Evolutionary conservation across 2,329 filamentous ascomycete species (phyloP).

Genomic region (Cladophialophora exuberans): DNA sequence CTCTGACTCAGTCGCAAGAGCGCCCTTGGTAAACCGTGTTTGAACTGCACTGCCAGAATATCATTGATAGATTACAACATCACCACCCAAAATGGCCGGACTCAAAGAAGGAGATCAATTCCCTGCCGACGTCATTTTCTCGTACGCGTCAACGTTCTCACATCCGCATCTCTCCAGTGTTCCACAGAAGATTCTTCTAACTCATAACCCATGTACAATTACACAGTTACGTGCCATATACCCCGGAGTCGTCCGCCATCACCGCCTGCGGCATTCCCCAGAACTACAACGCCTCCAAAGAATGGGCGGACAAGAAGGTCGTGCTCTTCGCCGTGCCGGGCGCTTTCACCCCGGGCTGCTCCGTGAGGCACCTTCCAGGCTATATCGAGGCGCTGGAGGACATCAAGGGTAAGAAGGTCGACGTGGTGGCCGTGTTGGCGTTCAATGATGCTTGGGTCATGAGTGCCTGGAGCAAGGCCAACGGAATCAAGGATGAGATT

Average conservation of each 20-base stretch:
- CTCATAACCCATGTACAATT: constrained; percentile 1
- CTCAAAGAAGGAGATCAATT: constrained; percentile 83
- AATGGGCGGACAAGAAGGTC: constrained; percentile 72
- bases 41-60: too few relatives aligned
- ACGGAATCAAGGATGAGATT: constrained; percentile 72
- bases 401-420: constrained; percentile 79
- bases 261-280: constrained; percentile 77
- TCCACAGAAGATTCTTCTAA: constrained; percentile 11
- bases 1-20: too few relatives aligned
- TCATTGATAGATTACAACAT: background rate
- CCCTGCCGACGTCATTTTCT: constrained; percentile 78
- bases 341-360: constrained; percentile 88
- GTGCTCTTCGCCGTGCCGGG: constrained; percentile 71
- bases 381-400: constrained; percentile 73
- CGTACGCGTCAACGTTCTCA: constrained; percentile 49
- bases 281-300: constrained; percentile 77
- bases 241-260: constrained; percentile 68
- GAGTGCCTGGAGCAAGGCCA: constrained; percentile 89
- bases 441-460: constrained; percentile 87
- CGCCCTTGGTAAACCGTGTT: too few relatives aligned
- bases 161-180: background rate
- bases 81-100: constrained; percentile 56
- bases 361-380: constrained; percentile 76
- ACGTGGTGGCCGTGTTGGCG: constrained; percentile 78
- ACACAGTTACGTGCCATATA: constrained; percentile 74